Base-by-base conservation (phyloP, 345 rosid species). In the Dimocarpus longan region DNA sequence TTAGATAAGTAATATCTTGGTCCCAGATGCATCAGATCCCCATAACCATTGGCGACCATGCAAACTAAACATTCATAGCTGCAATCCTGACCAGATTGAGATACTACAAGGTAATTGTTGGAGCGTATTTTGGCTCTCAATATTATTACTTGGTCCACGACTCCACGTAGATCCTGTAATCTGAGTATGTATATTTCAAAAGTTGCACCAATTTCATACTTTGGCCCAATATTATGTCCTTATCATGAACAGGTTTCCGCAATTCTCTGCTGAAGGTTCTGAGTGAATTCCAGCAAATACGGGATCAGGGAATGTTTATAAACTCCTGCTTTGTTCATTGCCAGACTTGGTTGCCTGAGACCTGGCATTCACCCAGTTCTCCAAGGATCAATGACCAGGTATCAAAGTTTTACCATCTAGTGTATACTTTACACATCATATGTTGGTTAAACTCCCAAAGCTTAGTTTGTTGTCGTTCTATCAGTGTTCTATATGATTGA, bases 311-410 rank as follows among this genome's bases (percentile, higher is more conserved):
- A 15, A 71, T 91, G 87, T 95, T 91, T 86, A 85, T 93, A 87
- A 89, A 93, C 82, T 93, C 99, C 8, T 95, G 99, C 84, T 95
- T 70, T 85, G 71, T 80, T 82, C 97, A 92, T 81, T 91, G 97
- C 86, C 99, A 93, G 80, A 89, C 96, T 76, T 82, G 77, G 84
- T 42, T 72, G 82, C 21, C 87, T 71, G 85, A 82, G 78, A 89
- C 95, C 44, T 95, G 99, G 97, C 94, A 92, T 82, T 91, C 91
- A 39, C 85, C 86, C 54, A 80, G 37, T 79, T 91, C 99, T 80
- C 89, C 94, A 42, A 90, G 87, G 83, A 84, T 93, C 78, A 85
- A 86, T 77, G 83, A 83, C 63, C 90, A 89, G 95, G 99, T 91
- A 76, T 66, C 67, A 11, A 48, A 62, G 66, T 24, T 46, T 66